These are phyloP conservation scores for Metschnikowia amazonensis DNA, from an alignment of 805 yeast species.

Conservation along the genomic window DNA sequence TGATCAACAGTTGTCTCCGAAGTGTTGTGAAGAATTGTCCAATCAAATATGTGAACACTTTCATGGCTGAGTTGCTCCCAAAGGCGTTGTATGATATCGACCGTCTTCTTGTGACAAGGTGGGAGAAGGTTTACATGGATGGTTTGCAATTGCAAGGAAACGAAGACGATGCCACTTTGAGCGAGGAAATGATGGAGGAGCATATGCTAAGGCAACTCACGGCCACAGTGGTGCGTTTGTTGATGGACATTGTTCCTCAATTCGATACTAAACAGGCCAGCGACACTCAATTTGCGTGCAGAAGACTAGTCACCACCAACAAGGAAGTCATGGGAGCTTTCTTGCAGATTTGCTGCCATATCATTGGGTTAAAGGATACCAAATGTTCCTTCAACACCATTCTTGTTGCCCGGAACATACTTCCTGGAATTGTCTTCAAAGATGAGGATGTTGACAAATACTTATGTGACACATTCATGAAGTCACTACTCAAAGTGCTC, in stretches of 20 bases:
- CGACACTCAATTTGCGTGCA: conserved; percentile 61
- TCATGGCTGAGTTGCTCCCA: conserved; percentile 77
- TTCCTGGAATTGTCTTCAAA: conserved; percentile 63
- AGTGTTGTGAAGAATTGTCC: conserved; percentile 90
- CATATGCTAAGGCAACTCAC: conserved; percentile 90
- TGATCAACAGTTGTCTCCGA: conserved; percentile 84
- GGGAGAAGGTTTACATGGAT: conserved; percentile 64
- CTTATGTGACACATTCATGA: conserved; percentile 61
- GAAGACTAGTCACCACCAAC: conserved; percentile 62
- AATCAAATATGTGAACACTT: conserved; percentile 54
- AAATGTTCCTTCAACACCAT: conserved; percentile 91
- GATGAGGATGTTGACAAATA: conserved; percentile 74
- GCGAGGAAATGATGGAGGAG: conserved; percentile 99
- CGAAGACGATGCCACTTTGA: conserved; percentile 73
- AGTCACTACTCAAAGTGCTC: conserved; percentile 63
- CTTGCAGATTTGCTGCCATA: conserved; percentile 66
- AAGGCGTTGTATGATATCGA: conserved; percentile 71
- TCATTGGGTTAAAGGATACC: conserved; percentile 80
- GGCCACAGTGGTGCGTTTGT: conserved; percentile 80
- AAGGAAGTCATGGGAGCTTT: conserved; percentile 73
- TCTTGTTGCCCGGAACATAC: conserved; percentile 67
- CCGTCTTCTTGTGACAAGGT: conserved; percentile 63
- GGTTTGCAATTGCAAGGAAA: conserved; percentile 56
- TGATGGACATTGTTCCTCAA: conserved; percentile 87
- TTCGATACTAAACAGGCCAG: conserved; percentile 50